Evolutionary conservation across 169 alveolate species (phyloP), one percentile per base, ranked within the genome.

Genomic region (Theileria sp.): DNA sequence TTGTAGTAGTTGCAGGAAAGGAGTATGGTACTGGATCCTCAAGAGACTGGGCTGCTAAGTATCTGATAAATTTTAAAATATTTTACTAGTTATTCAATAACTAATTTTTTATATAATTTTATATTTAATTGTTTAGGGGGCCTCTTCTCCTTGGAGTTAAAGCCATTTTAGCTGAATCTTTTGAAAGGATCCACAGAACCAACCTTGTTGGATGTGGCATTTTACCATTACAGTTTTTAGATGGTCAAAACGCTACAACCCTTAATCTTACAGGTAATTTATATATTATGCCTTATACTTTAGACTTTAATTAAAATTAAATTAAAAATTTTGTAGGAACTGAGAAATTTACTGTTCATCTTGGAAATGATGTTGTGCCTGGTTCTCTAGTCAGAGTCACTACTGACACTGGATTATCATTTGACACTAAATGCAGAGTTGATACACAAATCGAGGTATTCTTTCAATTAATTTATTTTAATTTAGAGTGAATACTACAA

Each of bases 21-120:
- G 99, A 97, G 79, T 97, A 97, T 78, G 99, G 99, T 25, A 86
- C 96, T 65, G 99, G 99, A 32, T 91, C 97, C 78, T 94, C 98
- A 28, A 93, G 99, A 70, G 99, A 97, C 91, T 97, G 99, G 99
- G 99, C 99, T 23, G 99, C 99, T 28, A 96, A 97, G 77, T 70
- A 70, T 3, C 28, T 19, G 19, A 56, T 25, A 7, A 3, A 51
- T 19, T 26, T 8, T 7, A 21, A 67, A 67, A 21, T 54, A 54
- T 15, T 19, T 58, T 58, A n/a, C 13, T 15, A 21, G 67, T 58
- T 58, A 58, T 58, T 9, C 67, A 58, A 25, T 17, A 0, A 56
- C 30, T 6, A n/a, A 21, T 58, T 10, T 58, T 58, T 21, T 58
- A 21, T 19, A 21, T 58, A 58, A 19, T 58, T 5, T 4, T 58